Conservation (phyloP, 495 filamentous ascomycete species). For the Aspergillus kassunensis region DNA sequence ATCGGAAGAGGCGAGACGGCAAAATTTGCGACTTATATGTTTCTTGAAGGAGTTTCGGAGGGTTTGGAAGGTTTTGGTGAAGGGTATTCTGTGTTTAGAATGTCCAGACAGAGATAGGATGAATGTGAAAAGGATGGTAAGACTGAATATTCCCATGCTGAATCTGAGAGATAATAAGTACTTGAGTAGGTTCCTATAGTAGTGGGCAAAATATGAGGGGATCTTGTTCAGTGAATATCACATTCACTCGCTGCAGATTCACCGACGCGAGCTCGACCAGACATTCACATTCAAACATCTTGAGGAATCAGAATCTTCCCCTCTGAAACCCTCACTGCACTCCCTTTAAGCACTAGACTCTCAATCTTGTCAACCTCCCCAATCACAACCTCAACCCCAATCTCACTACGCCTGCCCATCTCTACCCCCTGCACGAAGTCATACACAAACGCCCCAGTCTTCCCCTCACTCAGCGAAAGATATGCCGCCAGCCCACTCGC, state of each 20-base stretch:
- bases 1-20: not conserved
- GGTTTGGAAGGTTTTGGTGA: conserved; percentile 1
- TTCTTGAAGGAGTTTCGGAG: conserved; percentile 6
- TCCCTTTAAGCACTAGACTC: conserved; percentile 51
- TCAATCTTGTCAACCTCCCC: conserved; percentile 34
- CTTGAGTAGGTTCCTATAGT: no score
- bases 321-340: conserved; percentile 56
- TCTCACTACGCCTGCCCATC: conserved; percentile 68
- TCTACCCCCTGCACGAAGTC: conserved; percentile 70
- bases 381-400: conserved; percentile 43
- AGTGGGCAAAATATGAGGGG: no score
- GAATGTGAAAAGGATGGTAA: not conserved
- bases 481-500: conserved; percentile 54
- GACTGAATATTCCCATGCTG: not conserved
- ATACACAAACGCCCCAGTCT: conserved; percentile 35
- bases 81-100: not conserved
- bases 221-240: conserved; percentile 59
- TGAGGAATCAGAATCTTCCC: conserved; percentile 33
- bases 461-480: conserved; percentile 45
- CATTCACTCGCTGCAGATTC: conserved; percentile 8
- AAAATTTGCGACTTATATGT: not conserved
- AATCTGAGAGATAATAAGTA: not conserved
- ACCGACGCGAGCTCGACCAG: no score
- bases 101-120: not conserved
- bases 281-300: not conserved